Evolutionary conservation across 177 flowering plant species (phyloP).

Genomic region (Vitis hybrid): DNA sequence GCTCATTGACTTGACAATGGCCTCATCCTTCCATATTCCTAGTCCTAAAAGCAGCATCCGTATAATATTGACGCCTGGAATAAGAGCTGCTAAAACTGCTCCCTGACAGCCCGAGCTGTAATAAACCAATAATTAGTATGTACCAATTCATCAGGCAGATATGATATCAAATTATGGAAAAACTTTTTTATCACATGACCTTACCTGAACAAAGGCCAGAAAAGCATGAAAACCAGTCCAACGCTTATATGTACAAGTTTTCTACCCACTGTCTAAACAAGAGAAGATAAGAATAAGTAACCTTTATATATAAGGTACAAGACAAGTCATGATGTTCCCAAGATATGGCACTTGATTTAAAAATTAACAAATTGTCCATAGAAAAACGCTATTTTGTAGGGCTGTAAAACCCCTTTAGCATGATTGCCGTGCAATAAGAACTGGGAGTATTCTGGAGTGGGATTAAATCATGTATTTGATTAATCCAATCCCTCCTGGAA

Average conservation of each 20-base stretch:
- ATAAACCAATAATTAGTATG: slow-evolving; percentile 5
- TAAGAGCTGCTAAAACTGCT: slow-evolving; percentile 64
- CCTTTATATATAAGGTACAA: not conserved
- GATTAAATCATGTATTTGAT: no score
- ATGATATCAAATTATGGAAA: not conserved
- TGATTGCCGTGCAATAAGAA: no score
- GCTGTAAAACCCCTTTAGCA: no score
- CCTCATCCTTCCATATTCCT: slow-evolving; percentile 83
- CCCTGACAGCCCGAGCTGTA: slow-evolving; percentile 62
- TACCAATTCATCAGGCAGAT: slow-evolving; percentile 11
- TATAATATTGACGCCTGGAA: slow-evolving; percentile 77
- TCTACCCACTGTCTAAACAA: slow-evolving; percentile 62
- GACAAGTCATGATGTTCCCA: not conserved
- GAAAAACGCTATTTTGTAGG: no score
- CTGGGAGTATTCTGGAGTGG: no score
- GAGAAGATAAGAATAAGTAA: slow-evolving; percentile 5
- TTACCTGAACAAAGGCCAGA: slow-evolving; percentile 98
- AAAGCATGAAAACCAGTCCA: slow-evolving; percentile 88
- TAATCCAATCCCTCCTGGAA: no score
- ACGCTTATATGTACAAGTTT: slow-evolving; percentile 86
- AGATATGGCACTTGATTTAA: not conserved
- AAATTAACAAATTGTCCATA: not conserved
- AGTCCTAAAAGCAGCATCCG: slow-evolving; percentile 78
- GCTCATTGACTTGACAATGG: slow-evolving; percentile 84
- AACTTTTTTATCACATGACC: not conserved